These are phyloP conservation scores for Fagus crenata DNA, from an alignment of 306 rosid genomes.

Conservation along the genomic window DNA sequence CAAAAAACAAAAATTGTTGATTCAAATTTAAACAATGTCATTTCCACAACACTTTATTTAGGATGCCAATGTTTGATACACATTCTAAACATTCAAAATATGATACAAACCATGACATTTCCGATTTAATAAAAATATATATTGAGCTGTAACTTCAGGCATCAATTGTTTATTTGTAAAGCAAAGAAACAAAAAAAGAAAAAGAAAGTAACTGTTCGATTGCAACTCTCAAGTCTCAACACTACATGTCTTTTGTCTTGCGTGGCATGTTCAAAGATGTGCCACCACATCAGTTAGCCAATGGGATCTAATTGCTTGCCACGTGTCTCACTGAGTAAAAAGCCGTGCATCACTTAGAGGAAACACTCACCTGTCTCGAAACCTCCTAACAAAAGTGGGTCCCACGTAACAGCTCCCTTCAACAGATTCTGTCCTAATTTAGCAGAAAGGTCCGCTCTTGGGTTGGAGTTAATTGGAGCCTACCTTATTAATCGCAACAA, in stretches of 20 bases:
- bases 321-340: slow-evolving; percentile 16
- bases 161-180: too few species aligned
- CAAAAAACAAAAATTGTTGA: too few species aligned
- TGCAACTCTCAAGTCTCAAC: neutral
- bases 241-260: slow-evolving; percentile 1
- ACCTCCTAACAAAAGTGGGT: slow-evolving; percentile 39
- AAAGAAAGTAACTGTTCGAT: too few species aligned
- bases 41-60: too few species aligned
- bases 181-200: neutral
- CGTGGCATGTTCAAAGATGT: slow-evolving; percentile 24
- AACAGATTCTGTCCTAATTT: slow-evolving; percentile 43
- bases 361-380: slow-evolving; percentile 42
- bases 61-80: too few species aligned
- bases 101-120: too few species aligned
- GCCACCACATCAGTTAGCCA: slow-evolving; percentile 28
- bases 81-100: too few species aligned
- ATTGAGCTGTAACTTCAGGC: too few species aligned
- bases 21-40: too few species aligned
- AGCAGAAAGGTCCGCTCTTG: slow-evolving; percentile 9
- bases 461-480: slow-evolving; percentile 13
- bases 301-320: neutral
- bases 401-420: slow-evolving; percentile 31
- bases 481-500: neutral
- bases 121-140: too few species aligned
- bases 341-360: slow-evolving; percentile 22